These are phyloP conservation scores for Rhodomyrtus tomentosa DNA, from an alignment of 345 rosid genomes.

Conservation along the genomic window DNA sequence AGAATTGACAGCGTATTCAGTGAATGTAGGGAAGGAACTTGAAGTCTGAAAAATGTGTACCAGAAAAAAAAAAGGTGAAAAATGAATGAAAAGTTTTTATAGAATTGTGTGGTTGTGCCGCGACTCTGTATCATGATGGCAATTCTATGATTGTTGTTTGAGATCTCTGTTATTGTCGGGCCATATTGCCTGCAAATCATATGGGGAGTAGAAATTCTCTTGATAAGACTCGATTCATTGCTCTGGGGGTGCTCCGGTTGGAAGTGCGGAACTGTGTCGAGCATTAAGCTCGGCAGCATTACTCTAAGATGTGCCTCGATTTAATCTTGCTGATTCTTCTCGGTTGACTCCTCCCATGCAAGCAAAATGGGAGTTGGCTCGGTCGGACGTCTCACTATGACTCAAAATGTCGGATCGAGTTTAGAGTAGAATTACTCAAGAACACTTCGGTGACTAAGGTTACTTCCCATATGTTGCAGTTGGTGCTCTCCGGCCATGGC, in stretches of 20 bases:
- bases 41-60: neutral
- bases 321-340: neutral
- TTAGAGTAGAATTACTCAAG: neutral
- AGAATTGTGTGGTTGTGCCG: neutral
- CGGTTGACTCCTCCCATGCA: neutral
- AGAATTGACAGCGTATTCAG: constrained; percentile 41
- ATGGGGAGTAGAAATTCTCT: neutral
- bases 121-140: neutral
- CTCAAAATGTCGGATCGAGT: neutral
- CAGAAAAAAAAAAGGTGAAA: neutral
- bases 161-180: neutral
- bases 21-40: neutral
- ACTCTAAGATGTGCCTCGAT: neutral
- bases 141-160: neutral
- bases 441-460: neutral
- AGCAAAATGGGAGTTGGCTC: neutral
- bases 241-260: neutral
- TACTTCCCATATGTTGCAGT: neutral
- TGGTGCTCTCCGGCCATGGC: neutral
- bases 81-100: neutral
- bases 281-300: neutral
- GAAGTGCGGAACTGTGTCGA: neutral
- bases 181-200: neutral
- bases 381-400: neutral
- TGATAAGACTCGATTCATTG: neutral